phyloP scores from a whole-genome alignment of 2,329 filamentous ascomycete genomes.

The Fusarium secorum region DNA sequence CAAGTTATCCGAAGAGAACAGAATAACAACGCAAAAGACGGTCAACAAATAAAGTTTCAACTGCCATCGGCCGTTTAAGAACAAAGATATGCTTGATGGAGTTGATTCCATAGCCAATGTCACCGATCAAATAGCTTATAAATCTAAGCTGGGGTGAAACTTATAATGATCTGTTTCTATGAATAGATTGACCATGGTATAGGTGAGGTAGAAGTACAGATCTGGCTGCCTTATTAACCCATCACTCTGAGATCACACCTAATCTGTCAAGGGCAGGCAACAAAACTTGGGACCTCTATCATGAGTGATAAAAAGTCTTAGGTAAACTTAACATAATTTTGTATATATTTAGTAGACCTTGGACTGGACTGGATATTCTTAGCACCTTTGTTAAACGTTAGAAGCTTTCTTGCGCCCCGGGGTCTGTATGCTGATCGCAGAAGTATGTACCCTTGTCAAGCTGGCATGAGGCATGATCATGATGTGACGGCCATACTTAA shows the following conservation, averaged over 20 bases:
- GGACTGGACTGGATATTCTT: background rate
- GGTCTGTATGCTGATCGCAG: background rate
- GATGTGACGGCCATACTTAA: background rate
- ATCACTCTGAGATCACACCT: background rate
- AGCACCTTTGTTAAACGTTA: background rate
- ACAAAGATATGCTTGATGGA: background rate
- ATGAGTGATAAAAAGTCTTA: background rate
- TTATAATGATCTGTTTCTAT: background rate
- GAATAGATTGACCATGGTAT: background rate
- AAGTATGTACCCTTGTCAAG: background rate
- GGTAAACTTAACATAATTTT: background rate
- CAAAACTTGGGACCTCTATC: background rate
- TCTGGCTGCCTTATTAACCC: background rate
- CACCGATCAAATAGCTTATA: background rate
- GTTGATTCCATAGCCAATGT: background rate
- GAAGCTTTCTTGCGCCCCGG: background rate
- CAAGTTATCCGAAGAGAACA: background rate
- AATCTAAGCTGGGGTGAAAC: background rate
- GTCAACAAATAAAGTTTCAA: constrained; percentile 6
- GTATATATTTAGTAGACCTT: background rate
- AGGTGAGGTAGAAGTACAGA: background rate
- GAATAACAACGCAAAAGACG: constrained; percentile 23
- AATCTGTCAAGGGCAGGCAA: background rate
- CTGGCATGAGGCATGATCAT: background rate
- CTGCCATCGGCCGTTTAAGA: background rate